phyloP scores from a whole-genome alignment of 2,329 filamentous ascomycete species.

The Sporothrix euskadiensis region DNA sequence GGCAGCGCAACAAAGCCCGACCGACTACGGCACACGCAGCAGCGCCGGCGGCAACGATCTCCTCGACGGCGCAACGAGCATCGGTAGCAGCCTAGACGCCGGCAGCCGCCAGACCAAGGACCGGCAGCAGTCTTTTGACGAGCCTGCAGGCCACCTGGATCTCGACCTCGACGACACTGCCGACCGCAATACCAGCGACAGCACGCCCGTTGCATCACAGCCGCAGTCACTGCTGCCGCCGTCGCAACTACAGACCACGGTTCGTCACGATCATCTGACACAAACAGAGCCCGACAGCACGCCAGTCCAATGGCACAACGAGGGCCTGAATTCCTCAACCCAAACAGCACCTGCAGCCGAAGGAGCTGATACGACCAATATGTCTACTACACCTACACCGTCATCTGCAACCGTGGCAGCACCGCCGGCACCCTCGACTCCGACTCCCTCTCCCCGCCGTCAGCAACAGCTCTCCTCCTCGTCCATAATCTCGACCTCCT shows the following conservation, averaged over 20 bases:
- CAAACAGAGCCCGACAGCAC: not conserved
- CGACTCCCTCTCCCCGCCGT: conserved; percentile 1
- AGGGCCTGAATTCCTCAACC: not conserved
- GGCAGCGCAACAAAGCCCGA: conserved; percentile 27
- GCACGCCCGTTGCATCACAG: not conserved
- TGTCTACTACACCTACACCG: not conserved
- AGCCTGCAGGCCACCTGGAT: conserved; percentile 20
- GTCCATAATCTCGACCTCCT: conserved; percentile 20
- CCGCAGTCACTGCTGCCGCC: conserved; percentile 13
- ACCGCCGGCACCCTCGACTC: not conserved
- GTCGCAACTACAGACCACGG: not conserved
- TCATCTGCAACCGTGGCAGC: not conserved
- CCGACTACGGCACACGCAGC: conserved; percentile 24
- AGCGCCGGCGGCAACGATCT: conserved; percentile 19
- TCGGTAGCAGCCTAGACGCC: not conserved
- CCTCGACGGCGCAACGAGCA: not conserved
- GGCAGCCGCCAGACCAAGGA: not conserved
- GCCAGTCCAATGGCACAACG: conserved; percentile 12
- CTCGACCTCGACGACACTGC: conserved; percentile 2
- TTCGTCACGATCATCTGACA: not conserved
- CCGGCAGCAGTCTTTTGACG: not conserved
- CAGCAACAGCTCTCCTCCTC: conserved; percentile 5
- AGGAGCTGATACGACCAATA: not conserved
- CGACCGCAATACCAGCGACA: not conserved
- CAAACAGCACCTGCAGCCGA: not conserved